Evolutionary conservation across 2,329 filamentous ascomycete genomes (phyloP).

Genomic region (Tolypocladium ovalisporum): DNA sequence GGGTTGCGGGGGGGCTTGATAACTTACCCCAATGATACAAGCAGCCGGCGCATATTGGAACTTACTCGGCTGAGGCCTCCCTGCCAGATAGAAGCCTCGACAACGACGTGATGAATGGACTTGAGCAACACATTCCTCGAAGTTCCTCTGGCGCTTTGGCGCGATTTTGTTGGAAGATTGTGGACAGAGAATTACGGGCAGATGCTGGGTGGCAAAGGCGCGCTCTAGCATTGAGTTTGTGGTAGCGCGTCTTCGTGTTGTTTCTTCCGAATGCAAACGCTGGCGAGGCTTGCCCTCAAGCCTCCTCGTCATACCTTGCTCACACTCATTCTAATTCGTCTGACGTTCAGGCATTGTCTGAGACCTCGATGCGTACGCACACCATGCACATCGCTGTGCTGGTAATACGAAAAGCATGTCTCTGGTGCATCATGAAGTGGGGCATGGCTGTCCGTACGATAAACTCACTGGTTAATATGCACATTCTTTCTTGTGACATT

Average conservation of each 20-base stretch:
- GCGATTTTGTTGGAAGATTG: no score
- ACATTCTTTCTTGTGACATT: no score
- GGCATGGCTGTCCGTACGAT: no score
- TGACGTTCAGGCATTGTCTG: neutral
- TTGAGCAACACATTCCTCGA: neutral
- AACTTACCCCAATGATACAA: neutral
- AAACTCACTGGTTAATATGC: no score
- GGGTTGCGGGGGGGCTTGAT: neutral
- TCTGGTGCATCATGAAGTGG: neutral
- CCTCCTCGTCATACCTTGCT: neutral
- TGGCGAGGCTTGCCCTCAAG: neutral
- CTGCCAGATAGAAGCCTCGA: neutral
- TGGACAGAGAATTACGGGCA: neutral
- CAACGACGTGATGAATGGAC: neutral
- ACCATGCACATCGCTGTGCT: no score
- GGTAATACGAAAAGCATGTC: neutral
- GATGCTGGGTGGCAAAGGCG: neutral
- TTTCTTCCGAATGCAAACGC: neutral
- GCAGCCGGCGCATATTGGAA: neutral
- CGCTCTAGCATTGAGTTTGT: neutral
- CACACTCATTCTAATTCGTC: neutral
- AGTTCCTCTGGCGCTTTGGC: neutral
- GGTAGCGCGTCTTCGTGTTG: neutral
- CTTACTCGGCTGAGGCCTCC: neutral
- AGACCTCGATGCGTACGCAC: neutral